phyloP scores from a whole-genome alignment of 768 basidiomycete genomes.

The Tephrocybe sp. region DNA sequence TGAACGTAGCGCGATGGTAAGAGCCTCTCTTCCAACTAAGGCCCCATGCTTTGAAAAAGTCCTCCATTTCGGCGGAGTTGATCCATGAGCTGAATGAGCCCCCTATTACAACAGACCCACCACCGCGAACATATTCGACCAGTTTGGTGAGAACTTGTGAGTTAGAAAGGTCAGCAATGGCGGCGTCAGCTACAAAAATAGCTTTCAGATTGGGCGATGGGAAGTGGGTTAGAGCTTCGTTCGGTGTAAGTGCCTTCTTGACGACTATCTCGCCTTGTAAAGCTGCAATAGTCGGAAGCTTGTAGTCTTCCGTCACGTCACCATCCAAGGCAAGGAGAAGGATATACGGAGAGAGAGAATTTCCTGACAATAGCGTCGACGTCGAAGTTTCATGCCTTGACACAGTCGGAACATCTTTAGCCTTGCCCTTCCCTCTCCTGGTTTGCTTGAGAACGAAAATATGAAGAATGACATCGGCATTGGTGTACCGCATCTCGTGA shows the following conservation, averaged over 20 bases:
- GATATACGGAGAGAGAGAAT: slow-evolving; percentile 17
- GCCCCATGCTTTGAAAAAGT: slow-evolving; percentile 29
- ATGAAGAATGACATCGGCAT: too few relatives aligned
- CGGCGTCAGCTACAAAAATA: slow-evolving; percentile 36
- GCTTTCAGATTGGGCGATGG: slow-evolving; percentile 24
- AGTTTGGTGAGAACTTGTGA: slow-evolving; percentile 24
- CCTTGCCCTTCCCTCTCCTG: background rate
- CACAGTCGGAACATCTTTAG: background rate
- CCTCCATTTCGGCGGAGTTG: slow-evolving; percentile 19
- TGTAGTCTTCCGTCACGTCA: slow-evolving; percentile 17
- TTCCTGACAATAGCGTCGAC: too few relatives aligned
- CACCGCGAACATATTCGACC: slow-evolving; percentile 31
- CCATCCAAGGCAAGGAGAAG: slow-evolving; percentile 28
- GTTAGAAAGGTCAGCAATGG: slow-evolving; percentile 23
- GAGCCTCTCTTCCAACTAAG: slow-evolving; percentile 35
- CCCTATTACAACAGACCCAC: slow-evolving; percentile 35
- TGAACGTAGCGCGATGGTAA: slow-evolving; percentile 36
- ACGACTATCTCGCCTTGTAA: slow-evolving; percentile 23
- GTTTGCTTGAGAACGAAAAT: too few relatives aligned
- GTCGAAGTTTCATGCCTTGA: too few relatives aligned
- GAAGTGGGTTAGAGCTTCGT: slow-evolving; percentile 24
- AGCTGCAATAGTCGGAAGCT: slow-evolving; percentile 25
- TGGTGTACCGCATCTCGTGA: too few relatives aligned
- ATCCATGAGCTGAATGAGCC: slow-evolving; percentile 31
- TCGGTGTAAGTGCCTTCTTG: slow-evolving; percentile 15